A percentile compares a stretch with the other conserved stretches of the same genome.
Evolutionary conservation across 1,139 yeast genomes (phyloP).

Genomic region (Blastobotrys arbuscula): DNA sequence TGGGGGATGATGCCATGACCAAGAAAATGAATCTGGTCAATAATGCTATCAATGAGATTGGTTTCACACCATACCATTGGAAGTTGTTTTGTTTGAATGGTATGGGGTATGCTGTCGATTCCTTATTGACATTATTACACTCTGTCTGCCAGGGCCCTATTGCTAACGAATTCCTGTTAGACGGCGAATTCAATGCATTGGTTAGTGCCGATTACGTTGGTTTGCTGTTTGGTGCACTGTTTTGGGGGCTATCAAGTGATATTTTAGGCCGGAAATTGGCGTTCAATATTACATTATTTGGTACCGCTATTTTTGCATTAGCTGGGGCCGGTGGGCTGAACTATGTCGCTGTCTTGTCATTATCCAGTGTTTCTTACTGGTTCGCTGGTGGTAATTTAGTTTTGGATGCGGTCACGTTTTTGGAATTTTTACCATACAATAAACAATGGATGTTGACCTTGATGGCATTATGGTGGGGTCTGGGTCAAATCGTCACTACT

Average conservation of each 20-base stretch:
- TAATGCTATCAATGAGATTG: constrained; percentile 31
- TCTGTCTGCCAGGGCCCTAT: constrained; percentile 37
- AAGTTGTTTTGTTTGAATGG: constrained; percentile 38
- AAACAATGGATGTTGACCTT: constrained; percentile 51
- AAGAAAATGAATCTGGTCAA: constrained; percentile 25
- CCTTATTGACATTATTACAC: constrained; percentile 48
- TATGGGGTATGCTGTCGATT: constrained; percentile 61
- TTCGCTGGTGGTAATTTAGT: constrained; percentile 55
- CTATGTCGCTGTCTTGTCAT: constrained; percentile 43
- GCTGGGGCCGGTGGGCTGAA: constrained; percentile 48
- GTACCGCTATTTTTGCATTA: constrained; percentile 48
- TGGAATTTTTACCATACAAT: constrained; percentile 52
- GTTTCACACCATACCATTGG: constrained; percentile 28
- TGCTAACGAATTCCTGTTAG: constrained; percentile 20
- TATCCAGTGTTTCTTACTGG: constrained; percentile 37
- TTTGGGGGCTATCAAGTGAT: constrained; percentile 58
- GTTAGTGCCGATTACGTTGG: constrained; percentile 39
- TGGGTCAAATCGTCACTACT: constrained; percentile 53
- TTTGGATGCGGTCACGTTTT: constrained; percentile 53
- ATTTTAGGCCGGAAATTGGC: constrained; percentile 53
- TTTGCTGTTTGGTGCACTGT: constrained; percentile 49
- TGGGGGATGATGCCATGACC: constrained; percentile 16
- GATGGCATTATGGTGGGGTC: constrained; percentile 58
- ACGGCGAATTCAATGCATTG: constrained; percentile 31
- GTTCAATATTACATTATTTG: constrained; percentile 48